Conservation (phyloP, 306 rosid species). For the Lathyrus aphaca region DNA sequence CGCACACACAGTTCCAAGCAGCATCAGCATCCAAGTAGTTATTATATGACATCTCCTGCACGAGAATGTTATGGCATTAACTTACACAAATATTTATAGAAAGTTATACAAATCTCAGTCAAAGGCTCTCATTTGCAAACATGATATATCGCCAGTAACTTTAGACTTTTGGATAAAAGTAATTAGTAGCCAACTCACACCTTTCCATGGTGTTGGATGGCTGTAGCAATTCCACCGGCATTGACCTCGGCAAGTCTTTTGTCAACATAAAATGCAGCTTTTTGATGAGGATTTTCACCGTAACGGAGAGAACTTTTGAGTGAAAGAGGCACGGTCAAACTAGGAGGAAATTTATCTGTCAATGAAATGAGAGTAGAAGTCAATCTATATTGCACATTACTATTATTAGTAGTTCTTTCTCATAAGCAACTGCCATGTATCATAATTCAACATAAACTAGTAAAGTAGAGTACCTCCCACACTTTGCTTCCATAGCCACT, state of each 20-base stretch:
- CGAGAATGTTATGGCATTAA: constrained; percentile 21
- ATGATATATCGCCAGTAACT: constrained; percentile 12
- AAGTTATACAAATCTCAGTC: not conserved
- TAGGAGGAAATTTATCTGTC: constrained; percentile 83
- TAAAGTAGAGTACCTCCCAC: constrained; percentile 65
- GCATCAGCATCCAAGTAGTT: constrained; percentile 94
- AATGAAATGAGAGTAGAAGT: constrained; percentile 34
- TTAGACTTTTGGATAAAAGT: constrained; percentile 30
- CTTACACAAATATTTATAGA: not conserved
- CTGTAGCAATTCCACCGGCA: constrained; percentile 91
- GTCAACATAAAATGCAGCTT: constrained; percentile 84
- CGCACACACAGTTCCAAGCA: constrained; percentile 94
- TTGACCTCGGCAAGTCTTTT: constrained; percentile 77
- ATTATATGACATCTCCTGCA: constrained; percentile 93
- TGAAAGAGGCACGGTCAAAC: constrained; percentile 70
- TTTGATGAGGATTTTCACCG: constrained; percentile 98
- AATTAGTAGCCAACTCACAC: constrained; percentile 45
- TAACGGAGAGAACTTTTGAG: constrained; percentile 77
- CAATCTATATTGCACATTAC: constrained; percentile 16
- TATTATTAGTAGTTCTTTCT: constrained; percentile 3
- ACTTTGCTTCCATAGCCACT: constrained; percentile 96
- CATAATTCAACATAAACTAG: constrained; percentile 5
- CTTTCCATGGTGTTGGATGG: constrained; percentile 92
- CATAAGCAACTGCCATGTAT: constrained; percentile 36
- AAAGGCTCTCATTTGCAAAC: constrained; percentile 2